Conservation (phyloP, 257 asterid genomes). For the Przewalskia tangutica region DNA sequence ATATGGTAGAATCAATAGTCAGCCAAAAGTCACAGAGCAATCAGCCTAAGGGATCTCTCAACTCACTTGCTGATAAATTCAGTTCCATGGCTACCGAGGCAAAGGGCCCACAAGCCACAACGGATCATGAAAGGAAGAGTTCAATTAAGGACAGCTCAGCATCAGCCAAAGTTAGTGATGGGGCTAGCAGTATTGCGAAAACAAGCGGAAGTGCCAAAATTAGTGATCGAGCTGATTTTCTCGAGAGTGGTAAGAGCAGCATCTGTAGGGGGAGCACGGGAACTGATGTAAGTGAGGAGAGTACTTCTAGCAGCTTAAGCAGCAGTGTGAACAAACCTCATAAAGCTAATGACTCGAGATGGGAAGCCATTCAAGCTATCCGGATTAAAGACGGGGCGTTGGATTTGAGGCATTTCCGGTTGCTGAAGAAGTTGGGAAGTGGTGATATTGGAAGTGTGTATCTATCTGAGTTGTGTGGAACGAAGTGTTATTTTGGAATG, state of each 20-base stretch:
- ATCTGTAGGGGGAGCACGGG: conserved; percentile 80
- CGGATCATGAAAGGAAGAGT: conserved; percentile 26
- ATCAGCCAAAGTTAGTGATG: conserved; percentile 46
- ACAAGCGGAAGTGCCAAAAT: conserved; percentile 48
- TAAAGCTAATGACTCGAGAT: conserved; percentile 58
- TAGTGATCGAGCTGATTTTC: conserved; percentile 45
- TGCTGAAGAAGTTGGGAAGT: conserved; percentile 67
- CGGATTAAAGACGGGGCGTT: conserved; percentile 54
- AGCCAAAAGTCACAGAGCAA: conserved; percentile 12
- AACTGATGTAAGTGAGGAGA: conserved; percentile 66
- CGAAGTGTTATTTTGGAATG: conserved; percentile 71
- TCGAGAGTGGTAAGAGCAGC: conserved; percentile 81
- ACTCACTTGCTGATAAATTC: conserved; percentile 30
- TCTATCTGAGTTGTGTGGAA: conserved; percentile 66
- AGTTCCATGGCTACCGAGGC: background rate
- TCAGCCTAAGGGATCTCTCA: conserved; percentile 22
- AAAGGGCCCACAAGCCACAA: conserved; percentile 10
- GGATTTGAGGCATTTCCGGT: conserved; percentile 68
- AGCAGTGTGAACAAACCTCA: conserved; percentile 69
- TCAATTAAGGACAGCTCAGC: conserved; percentile 31
- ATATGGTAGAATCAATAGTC: conserved; percentile 12
- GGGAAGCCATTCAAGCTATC: conserved; percentile 74
- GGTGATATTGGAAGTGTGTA: conserved; percentile 84
- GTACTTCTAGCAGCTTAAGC: conserved; percentile 69
- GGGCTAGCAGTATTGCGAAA: conserved; percentile 37